Percentiles rank a stretch among this genome's conserved stretches.
Conservation (phyloP, 2,329 filamentous ascomycete genomes). For the Lasiodiplodia sp. region DNA sequence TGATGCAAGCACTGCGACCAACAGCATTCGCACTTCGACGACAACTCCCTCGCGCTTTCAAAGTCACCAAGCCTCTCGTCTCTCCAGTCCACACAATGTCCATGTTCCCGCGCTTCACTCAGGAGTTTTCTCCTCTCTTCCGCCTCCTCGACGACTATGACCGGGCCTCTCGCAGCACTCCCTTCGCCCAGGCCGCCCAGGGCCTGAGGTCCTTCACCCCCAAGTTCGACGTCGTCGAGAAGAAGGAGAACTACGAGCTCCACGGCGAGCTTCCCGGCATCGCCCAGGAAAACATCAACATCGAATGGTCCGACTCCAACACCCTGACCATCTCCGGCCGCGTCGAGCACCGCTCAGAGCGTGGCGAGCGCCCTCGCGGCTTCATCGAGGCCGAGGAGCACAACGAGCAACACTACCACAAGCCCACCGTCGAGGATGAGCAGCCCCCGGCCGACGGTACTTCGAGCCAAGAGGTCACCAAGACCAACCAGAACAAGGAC, state of each 20-base stretch:
- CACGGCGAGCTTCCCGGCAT: slow-evolving; percentile 82
- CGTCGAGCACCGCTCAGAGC: slow-evolving; percentile 68
- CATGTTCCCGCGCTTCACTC: slow-evolving; percentile 51
- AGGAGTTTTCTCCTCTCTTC: slow-evolving; percentile 54
- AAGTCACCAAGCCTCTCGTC: slow-evolving; percentile 39
- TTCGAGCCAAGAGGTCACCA: slow-evolving; percentile 37
- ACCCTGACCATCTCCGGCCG: slow-evolving; percentile 75
- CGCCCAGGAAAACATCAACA: slow-evolving; percentile 74
- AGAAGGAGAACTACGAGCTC: slow-evolving; percentile 72
- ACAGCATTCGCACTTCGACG: slow-evolving; percentile 34
- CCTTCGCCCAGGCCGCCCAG: slow-evolving; percentile 38
- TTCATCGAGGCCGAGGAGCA: slow-evolving; percentile 52
- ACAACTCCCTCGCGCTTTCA: slow-evolving; percentile 43
- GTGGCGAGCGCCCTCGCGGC: slow-evolving; percentile 59
- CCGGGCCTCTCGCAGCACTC: slow-evolving; percentile 38
- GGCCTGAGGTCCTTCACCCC: slow-evolving; percentile 69
- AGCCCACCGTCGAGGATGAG: slow-evolving; percentile 73
- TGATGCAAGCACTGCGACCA: slow-evolving; percentile 48
- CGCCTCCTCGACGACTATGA: slow-evolving; percentile 58
- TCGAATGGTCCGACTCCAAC: slow-evolving; percentile 80
- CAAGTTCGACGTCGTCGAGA: slow-evolving; percentile 80
- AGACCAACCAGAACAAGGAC: slow-evolving; percentile 46
- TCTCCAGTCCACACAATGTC: slow-evolving; percentile 44
- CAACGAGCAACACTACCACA: slow-evolving; percentile 45
- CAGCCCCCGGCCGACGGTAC: slow-evolving; percentile 22